Evolutionary conservation across 768 basidiomycete genomes (phyloP), one percentile per base, ranked within the genome.

Genomic region (Boletus subparvulus): DNA sequence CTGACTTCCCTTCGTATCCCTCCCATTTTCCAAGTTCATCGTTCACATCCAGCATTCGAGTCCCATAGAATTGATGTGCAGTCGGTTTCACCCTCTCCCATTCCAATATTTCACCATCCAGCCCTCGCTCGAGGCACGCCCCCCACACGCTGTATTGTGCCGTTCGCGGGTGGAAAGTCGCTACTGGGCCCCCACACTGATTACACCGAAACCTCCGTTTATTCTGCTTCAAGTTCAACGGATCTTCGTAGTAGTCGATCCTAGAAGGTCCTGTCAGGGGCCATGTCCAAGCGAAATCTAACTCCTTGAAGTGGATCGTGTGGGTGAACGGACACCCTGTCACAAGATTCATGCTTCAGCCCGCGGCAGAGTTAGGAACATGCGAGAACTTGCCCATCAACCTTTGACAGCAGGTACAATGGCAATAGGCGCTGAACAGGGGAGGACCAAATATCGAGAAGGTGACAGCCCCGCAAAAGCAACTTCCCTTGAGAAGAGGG

Each of bases 391-490:
- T 64, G 80, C 85, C 83, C 60, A 72, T 81, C 49, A 87, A 65
- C 40, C 80, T 74, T 68, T 88, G 87, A 63, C 88, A 90, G n/a
- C 79, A 67, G 4, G 83, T 83, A 64, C 88, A 90, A 63, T 89
- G 88, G 59, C 85, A 88, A 63, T 83, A 88, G 6, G 83, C 85
- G 59, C 80, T 81, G 35, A 83, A 70, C 4, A 81, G 60, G 0
- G 86, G 84, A 35, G 65, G 68, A 2, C 81, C 81, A 12, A 67
- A 68, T 3, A 84, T 74, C 46, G 73, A 57, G 58, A 83, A 88
- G 0, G 80, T 68, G 5, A 81, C 71, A 4, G 73, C 60, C n/a
- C 80, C 75, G 57, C 87, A 88, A 63, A 81, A 85, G 68, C 87
- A 89, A 37, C 76, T 70, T 43, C 86, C 87, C 57, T 70, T 70